Evolutionary conservation across 169 alveolate genomes (phyloP).

Genomic region (Plasmodium inui): DNA sequence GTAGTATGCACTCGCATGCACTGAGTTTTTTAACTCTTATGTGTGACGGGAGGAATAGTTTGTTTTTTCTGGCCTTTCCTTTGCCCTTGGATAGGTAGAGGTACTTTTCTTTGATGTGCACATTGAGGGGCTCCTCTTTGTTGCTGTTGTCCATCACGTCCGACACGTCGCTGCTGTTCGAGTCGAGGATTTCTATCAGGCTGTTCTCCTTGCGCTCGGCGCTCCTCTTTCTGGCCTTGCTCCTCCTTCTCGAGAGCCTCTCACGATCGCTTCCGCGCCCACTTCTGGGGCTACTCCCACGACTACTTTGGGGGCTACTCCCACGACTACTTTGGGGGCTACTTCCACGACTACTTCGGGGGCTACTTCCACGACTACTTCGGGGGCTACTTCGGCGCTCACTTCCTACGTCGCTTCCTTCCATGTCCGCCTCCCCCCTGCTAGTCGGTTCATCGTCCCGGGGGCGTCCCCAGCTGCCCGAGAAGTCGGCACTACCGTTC

Average conservation of each 20-base stretch:
- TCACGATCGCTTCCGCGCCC: neutral
- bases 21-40: constrained; percentile 53
- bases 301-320: neutral
- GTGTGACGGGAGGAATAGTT: constrained; percentile 39
- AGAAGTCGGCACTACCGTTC: neutral
- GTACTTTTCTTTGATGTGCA: constrained; percentile 55
- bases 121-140: constrained; percentile 39
- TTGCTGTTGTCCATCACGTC: constrained; percentile 37
- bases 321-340: neutral
- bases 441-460: neutral
- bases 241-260: neutral
- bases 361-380: neutral
- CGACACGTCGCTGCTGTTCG: constrained; percentile 59
- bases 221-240: neutral
- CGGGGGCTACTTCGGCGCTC: neutral
- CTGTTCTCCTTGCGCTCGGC: constrained; percentile 7
- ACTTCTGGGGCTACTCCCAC: neutral
- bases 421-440: neutral
- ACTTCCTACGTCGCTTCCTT: neutral
- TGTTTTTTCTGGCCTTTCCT: constrained; percentile 32
- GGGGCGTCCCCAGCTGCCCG: neutral
- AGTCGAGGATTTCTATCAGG: constrained; percentile 34
- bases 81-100: constrained; percentile 42
- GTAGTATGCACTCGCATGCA: constrained; percentile 61
- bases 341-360: neutral